These are phyloP conservation scores for Xerocomus cyaneibrunnescens DNA, from an alignment of 1,284 basidiomycete species.

Conservation along the genomic window DNA sequence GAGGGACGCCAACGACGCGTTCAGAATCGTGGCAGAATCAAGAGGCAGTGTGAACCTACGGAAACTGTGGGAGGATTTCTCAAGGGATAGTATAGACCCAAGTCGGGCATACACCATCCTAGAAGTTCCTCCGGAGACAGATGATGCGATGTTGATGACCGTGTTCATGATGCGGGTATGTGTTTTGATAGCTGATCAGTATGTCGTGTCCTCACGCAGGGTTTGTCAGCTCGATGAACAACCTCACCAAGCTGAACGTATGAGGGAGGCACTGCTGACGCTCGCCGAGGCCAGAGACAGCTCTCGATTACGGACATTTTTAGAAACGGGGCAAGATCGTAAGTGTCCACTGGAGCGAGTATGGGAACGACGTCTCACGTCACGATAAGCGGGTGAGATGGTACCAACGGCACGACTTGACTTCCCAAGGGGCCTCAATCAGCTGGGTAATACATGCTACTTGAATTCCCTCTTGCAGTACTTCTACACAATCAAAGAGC, in stretches of 20 bases:
- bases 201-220: conserved; percentile 7
- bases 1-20: conserved; percentile 57
- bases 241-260: conserved; percentile 57
- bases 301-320: conserved; percentile 63
- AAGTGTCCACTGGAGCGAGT: conserved; percentile 34
- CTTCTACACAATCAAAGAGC: conserved; percentile 91
- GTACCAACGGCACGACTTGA: conserved; percentile 53
- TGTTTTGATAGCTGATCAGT: conserved; percentile 14
- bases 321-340: conserved; percentile 72
- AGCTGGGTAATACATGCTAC: conserved; percentile 93
- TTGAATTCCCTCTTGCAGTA: conserved; percentile 80
- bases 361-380: conserved; percentile 6
- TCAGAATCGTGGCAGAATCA: conserved; percentile 62
- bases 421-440: conserved; percentile 84
- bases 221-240: conserved; percentile 64
- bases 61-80: conserved; percentile 52
- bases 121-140: conserved; percentile 66
- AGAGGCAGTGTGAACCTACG: conserved; percentile 51
- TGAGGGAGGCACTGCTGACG: conserved; percentile 65
- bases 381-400: conserved; percentile 60
- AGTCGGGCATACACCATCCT: conserved; percentile 73
- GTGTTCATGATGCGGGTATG: conserved; percentile 74
- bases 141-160: conserved; percentile 75
- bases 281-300: conserved; percentile 76
- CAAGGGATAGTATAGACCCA: conserved; percentile 63